Conservation (phyloP, 176 grass and related monocot genomes). For the Bonia amplexicaulis region DNA sequence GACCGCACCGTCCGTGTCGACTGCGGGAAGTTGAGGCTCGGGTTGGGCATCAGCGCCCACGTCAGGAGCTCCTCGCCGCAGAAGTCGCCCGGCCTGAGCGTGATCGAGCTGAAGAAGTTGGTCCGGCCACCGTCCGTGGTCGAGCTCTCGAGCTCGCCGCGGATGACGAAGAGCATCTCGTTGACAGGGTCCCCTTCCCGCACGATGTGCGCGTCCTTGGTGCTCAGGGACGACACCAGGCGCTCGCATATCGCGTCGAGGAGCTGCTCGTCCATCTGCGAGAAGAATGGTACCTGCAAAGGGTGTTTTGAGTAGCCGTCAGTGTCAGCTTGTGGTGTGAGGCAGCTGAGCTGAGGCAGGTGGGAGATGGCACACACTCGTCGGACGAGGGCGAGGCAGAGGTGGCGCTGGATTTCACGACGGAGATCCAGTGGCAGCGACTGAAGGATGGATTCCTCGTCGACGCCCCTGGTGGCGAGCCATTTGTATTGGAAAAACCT, state of each 20-base stretch:
- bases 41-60: conserved; percentile 90
- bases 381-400: conserved; percentile 84
- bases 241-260: conserved; percentile 96
- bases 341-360: background rate
- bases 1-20: conserved; percentile 75
- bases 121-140: conserved; percentile 82
- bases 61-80: conserved; percentile 96
- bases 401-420: conserved; percentile 91
- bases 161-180: conserved; percentile 96
- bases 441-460: conserved; percentile 86
- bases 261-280: conserved; percentile 94
- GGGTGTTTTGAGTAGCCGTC: background rate
- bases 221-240: conserved; percentile 79
- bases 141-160: conserved; percentile 87
- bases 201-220: conserved; percentile 85
- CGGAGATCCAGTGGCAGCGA: conserved; percentile 84
- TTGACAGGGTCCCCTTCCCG: conserved; percentile 70
- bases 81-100: conserved; percentile 80
- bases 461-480: conserved; percentile 83
- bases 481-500: conserved; percentile 97
- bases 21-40: conserved; percentile 76
- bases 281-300: conserved; percentile 79
- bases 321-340: background rate
- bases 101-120: conserved; percentile 95
- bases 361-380: conserved; percentile 35